These are phyloP conservation scores for Mycena latifolia DNA, from an alignment of 768 basidiomycete genomes.

Conservation along the genomic window DNA sequence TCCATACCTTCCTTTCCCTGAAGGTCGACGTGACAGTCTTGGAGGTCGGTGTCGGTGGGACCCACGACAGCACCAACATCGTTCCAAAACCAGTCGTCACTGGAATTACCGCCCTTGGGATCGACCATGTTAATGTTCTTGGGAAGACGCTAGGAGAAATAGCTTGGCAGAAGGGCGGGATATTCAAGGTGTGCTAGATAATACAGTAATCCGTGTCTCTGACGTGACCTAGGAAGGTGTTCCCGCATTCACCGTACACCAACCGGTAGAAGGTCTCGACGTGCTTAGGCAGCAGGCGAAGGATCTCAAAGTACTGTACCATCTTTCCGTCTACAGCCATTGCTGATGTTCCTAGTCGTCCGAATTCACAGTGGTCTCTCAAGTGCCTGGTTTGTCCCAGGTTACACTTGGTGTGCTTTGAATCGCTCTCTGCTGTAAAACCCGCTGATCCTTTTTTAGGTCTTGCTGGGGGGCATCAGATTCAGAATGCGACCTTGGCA, in stretches of 20 bases:
- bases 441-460: conserved; percentile 58
- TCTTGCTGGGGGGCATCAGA: conserved; percentile 88
- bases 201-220: neutral
- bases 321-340: neutral
- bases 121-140: conserved; percentile 91
- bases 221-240: conserved; percentile 69
- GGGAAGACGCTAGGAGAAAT: conserved; percentile 93
- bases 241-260: conserved; percentile 87
- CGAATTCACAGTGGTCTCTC: conserved; percentile 73
- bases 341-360: conserved; percentile 62
- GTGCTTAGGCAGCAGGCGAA: conserved; percentile 77
- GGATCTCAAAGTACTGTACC: conserved; percentile 67
- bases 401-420: conserved; percentile 71
- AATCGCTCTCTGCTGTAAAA: neutral
- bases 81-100: conserved; percentile 93
- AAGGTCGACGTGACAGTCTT: conserved; percentile 93
- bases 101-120: conserved; percentile 90
- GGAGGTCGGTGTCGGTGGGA: conserved; percentile 97
- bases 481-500: conserved; percentile 90
- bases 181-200: conserved; percentile 81
- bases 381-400: conserved; percentile 59
- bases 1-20: conserved; percentile 86
- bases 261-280: conserved; percentile 75
- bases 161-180: conserved; percentile 95
- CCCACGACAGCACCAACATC: conserved; percentile 95